phyloP scores from a whole-genome alignment of 1,284 basidiomycete genomes.

The Ustilago bromivora region DNA sequence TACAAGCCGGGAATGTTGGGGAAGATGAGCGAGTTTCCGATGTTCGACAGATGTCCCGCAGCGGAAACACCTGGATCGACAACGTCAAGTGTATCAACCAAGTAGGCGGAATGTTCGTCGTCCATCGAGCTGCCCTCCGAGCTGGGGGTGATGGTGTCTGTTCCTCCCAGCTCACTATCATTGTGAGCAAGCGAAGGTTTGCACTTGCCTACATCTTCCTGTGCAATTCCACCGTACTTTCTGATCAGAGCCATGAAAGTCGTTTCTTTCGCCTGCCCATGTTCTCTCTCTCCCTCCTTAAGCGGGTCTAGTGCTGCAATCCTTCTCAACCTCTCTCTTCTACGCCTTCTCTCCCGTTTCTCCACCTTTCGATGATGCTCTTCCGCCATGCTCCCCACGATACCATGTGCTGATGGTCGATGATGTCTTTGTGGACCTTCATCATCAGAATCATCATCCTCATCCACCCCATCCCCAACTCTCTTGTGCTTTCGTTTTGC shows the following conservation, averaged over 20 bases:
- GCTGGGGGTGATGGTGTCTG: background rate
- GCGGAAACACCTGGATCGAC: constrained; percentile 81
- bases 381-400: constrained; percentile 32
- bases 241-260: constrained; percentile 45
- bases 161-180: background rate
- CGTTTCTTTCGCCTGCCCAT: constrained; percentile 40
- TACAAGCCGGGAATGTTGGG: constrained; percentile 74
- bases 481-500: background rate
- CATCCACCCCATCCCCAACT: background rate
- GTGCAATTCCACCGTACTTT: constrained; percentile 36
- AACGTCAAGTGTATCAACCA: constrained; percentile 74
- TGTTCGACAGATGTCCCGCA: constrained; percentile 78
- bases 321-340: constrained; percentile 27
- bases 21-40: constrained; percentile 80
- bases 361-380: constrained; percentile 33
- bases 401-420: constrained; percentile 14
- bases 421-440: constrained; percentile 1
- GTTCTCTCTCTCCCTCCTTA: constrained; percentile 26
- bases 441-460: constrained; percentile 23
- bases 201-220: constrained; percentile 12
- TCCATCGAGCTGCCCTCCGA: constrained; percentile 12
- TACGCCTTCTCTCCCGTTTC: constrained; percentile 27
- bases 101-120: constrained; percentile 43
- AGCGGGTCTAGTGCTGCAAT: constrained; percentile 49
- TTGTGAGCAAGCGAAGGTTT: background rate